Evolutionary conservation across 371 early-diverging fungal species (phyloP).

Genomic region (Zychaea mexicana): DNA sequence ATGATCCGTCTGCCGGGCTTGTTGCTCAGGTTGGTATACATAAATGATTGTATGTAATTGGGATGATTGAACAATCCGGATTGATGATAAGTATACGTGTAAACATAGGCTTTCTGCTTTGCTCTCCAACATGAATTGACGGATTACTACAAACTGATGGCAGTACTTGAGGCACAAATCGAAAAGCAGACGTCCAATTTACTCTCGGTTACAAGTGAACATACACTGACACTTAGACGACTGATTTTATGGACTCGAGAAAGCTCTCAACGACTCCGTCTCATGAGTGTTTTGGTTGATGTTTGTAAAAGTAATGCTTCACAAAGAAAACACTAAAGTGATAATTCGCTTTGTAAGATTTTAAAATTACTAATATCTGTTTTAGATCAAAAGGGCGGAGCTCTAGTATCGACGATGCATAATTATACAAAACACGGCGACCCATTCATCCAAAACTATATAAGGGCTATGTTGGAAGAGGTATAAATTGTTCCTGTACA

Average conservation of each 20-base stretch:
- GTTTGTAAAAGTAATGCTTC: constrained; percentile 49
- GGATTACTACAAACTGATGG: constrained; percentile 83
- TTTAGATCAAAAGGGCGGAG: constrained; percentile 78
- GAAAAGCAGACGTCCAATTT: constrained; percentile 37
- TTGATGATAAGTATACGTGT: background rate
- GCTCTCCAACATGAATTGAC: constrained; percentile 78
- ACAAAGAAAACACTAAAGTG: background rate
- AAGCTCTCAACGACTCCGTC: constrained; percentile 70
- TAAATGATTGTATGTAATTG: background rate
- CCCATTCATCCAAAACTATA: constrained; percentile 79
- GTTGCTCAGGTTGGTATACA: constrained; percentile 73
- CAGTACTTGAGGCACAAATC: constrained; percentile 82
- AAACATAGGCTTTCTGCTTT: constrained; percentile 74
- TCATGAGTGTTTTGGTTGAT: constrained; percentile 71
- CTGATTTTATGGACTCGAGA: constrained; percentile 89
- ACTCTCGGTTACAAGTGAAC: constrained; percentile 31
- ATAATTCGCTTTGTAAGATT: too few species aligned
- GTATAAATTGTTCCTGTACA: constrained; percentile 47
- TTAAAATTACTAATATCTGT: background rate
- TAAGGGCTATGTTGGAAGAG: constrained; percentile 76
- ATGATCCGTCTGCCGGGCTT: constrained; percentile 55
- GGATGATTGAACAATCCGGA: too few species aligned
- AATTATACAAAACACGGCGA: constrained; percentile 89
- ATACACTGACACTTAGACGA: constrained; percentile 77
- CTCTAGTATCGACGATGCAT: constrained; percentile 78